Base-by-base conservation (phyloP, 2,329 filamentous ascomycete species). In the Monilinia polystroma region DNA sequence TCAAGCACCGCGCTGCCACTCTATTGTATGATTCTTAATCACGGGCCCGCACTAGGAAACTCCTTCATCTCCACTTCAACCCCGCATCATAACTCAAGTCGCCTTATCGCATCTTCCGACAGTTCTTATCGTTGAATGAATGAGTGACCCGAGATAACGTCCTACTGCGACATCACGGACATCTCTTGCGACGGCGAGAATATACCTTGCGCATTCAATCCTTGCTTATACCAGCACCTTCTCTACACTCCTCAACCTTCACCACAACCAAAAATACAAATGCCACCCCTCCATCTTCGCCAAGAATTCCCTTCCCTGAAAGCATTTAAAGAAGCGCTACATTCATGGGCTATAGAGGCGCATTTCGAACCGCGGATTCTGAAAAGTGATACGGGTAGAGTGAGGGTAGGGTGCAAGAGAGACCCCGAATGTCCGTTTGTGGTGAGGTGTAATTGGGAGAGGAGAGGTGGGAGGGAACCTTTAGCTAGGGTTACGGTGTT, bases 331-430 rank as follows among this genome's bases (percentile, higher is more conserved):
- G 75, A 76, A 64, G 75, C 75, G 5, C 71, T 76, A 0, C 74
- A 76, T 66, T 71, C 73, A 23, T 76, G 75, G 75, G 75, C 75
- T 41, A 76, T 76, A 68, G 75, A 76, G 68, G 72, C 73, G 29
- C 75, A 76, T 69, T 76, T 76, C 69, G 75, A 76, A 63, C 75
- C 75, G 23, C 71, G 74, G 45, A 76, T 76, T 64, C 67, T 76
- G 12, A 76, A 76, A 66, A 72, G 69, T 10, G 75, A 76, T 57
- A 76, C 74, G 4, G 74, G 75, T 11, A 70, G 75, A n/a, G 75
- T 76, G 41, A 71, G 75, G 43, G 75, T 76, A 2, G 75, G 75
- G 43, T 76, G 75, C 67, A 76, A 76, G 63, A 69, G 74, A 23
- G 74, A 76, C 63, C 70, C 74, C 0, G 71, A 74, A 38, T 76